Evolutionary conservation across 2,329 filamentous ascomycete species (phyloP).

Genomic region (Aspergillus bombycis): DNA sequence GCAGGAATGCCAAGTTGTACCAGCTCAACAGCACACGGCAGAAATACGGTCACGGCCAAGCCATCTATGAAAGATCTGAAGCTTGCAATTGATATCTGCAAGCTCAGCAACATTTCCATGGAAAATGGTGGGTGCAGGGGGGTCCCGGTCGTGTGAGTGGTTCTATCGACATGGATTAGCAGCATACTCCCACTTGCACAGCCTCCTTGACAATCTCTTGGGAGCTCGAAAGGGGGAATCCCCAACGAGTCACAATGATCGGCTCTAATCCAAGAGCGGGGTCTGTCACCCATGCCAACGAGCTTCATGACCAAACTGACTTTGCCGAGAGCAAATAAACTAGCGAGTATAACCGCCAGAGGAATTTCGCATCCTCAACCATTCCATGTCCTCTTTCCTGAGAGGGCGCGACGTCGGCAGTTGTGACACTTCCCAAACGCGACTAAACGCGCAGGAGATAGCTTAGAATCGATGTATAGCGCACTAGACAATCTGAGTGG

Average conservation of each 20-base stretch:
- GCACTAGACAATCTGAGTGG: constrained; percentile 1
- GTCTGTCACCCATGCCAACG: background rate
- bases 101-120: background rate
- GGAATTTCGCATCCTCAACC: background rate
- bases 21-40: background rate
- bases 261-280: constrained; percentile 1
- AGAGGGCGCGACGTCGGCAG: background rate
- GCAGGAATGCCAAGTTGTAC: background rate
- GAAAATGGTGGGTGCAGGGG: background rate
- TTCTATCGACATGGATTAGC: background rate
- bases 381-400: background rate
- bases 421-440: constrained; percentile 3
- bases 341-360: background rate
- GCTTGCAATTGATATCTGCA: background rate
- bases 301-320: constrained; percentile 3
- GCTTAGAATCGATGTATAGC: background rate
- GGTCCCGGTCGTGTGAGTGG: constrained; percentile 3
- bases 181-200: constrained; percentile 5
- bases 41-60: background rate
- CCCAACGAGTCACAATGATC: constrained; percentile 5
- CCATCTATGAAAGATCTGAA: background rate
- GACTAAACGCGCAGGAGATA: constrained; percentile 1
- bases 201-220: constrained; percentile 8
- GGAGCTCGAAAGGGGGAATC: constrained; percentile 5
- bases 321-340: constrained; percentile 2